Evolutionary conservation across 176 grass and related monocot species (phyloP).

Genomic region (Carex cristatella): DNA sequence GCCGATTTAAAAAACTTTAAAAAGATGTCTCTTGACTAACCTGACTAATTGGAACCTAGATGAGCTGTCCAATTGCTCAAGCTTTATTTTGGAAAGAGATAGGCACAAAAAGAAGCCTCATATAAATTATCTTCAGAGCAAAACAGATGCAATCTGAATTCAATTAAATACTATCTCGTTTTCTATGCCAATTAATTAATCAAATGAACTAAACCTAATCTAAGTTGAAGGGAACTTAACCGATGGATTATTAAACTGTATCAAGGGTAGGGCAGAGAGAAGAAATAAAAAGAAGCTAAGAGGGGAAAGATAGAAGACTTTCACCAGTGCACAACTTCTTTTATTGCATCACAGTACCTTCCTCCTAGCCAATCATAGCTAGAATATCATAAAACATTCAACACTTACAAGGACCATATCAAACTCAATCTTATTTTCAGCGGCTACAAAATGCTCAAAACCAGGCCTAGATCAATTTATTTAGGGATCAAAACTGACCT

Average conservation of each 20-base stretch:
- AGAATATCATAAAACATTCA: not conserved
- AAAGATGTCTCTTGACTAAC: not conserved
- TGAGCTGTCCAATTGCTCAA: not conserved
- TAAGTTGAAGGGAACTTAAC: not conserved
- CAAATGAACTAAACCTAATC: not conserved
- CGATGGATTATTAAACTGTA: not conserved
- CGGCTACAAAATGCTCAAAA: not conserved
- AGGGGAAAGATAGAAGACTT: not conserved
- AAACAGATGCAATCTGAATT: not conserved
- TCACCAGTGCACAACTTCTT: not conserved
- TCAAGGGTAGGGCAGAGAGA: not conserved
- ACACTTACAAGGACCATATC: not conserved
- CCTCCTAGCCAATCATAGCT: not conserved
- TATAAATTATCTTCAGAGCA: not conserved
- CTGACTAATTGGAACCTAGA: not conserved
- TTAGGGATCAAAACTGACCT: not conserved
- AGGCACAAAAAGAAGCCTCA: not conserved
- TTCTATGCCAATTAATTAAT: not conserved
- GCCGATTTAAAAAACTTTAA: not conserved
- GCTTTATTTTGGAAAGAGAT: not conserved
- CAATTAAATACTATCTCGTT: not conserved
- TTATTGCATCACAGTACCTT: not conserved
- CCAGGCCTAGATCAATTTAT: not conserved
- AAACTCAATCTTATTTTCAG: not conserved
- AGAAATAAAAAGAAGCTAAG: not conserved